Conservation (phyloP, 192 early-diverging fungal species). For the Dimargaris xerosporica region DNA sequence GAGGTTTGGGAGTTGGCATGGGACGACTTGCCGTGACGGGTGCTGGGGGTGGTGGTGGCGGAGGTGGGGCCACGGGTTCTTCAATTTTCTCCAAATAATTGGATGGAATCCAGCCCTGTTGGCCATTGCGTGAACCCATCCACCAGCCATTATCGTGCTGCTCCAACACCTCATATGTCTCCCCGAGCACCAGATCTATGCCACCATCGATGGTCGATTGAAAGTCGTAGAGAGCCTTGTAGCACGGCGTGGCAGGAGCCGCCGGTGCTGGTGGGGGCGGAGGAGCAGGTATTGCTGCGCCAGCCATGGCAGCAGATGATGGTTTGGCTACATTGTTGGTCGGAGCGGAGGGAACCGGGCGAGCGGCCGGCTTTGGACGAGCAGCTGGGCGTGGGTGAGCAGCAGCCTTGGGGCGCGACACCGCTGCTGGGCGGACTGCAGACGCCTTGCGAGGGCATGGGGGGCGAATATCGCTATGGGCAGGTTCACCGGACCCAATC, state of each 20-base stretch:
- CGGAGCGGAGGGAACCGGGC: background rate
- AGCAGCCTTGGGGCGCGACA: background rate
- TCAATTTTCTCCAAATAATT: slow-evolving; percentile 55
- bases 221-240: slow-evolving; percentile 57
- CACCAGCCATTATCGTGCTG: slow-evolving; percentile 44
- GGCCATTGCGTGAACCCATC: slow-evolving; percentile 33
- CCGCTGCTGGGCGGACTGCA: background rate
- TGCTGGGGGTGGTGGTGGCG: slow-evolving; percentile 27
- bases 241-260: slow-evolving; percentile 30
- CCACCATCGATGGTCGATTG: slow-evolving; percentile 42
- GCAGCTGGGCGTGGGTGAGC: background rate
- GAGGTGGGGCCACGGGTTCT: slow-evolving; percentile 20
- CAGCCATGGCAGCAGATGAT: background rate
- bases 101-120: slow-evolving; percentile 65
- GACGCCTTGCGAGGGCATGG: slow-evolving; percentile 15
- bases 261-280: slow-evolving; percentile 42
- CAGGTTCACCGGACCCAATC: slow-evolving; percentile 41
- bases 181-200: slow-evolving; percentile 44
- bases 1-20: slow-evolving; percentile 16
- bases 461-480: slow-evolving; percentile 28
- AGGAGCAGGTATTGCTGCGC: slow-evolving; percentile 22
- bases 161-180: slow-evolving; percentile 50
- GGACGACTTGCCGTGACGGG: slow-evolving; percentile 23
- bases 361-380: slow-evolving; percentile 3
- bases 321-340: slow-evolving; percentile 12